Evolutionary conservation across 2,329 filamentous ascomycete genomes (phyloP), one percentile per base, ranked within the genome.

Genomic region (Curvularia sp.): DNA sequence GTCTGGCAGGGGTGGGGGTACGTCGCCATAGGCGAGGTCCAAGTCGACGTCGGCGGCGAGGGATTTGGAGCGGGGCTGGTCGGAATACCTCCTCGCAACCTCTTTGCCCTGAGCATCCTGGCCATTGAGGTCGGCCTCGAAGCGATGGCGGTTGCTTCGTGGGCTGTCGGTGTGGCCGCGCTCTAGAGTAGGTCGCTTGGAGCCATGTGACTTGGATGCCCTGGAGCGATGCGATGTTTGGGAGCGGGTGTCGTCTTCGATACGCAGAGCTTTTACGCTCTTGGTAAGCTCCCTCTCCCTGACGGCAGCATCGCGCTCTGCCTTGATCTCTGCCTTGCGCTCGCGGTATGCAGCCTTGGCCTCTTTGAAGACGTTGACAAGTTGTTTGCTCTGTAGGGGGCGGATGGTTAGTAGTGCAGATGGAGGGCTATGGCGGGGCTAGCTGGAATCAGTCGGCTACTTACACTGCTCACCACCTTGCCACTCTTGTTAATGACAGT

Each of bases 401-500:
- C 69, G 39, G n/a, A 52, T 36, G 68, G 72, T 62, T 63, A 50
- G 38, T 47, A 47, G 19, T 30, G 47, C 27, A 42, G 43, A 28
- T 47, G 38, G n/a, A 52, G 21, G 59, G 54, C 56, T 55, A 55
- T 62, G 57, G 59, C 41, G 50, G 49, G 42, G 34, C 50, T 49
- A 53, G 51, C 46, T 25, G 19, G 52, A 28, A 12, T 54, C 25
- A 36, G 18, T 18, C 55, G 63, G 61, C 39, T 61, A 82, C 89
- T 77, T 83, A 93, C 92, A 59, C 89, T 95, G 83, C 89, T 93
- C 69, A 97, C 91, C 49, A 96, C 88, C 80, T 96, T 96, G 71
- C 92, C 92, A 57, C 92, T 95, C 77, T 87, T 93, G 81, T 96
- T 95, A 79, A 96, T 89, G 71, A 96, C 91, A 66, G 92, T 93